Evolutionary conservation across 345 rosid genomes (phyloP), one percentile per base, ranked within the genome.

Genomic region (Sisymbrium irio): DNA sequence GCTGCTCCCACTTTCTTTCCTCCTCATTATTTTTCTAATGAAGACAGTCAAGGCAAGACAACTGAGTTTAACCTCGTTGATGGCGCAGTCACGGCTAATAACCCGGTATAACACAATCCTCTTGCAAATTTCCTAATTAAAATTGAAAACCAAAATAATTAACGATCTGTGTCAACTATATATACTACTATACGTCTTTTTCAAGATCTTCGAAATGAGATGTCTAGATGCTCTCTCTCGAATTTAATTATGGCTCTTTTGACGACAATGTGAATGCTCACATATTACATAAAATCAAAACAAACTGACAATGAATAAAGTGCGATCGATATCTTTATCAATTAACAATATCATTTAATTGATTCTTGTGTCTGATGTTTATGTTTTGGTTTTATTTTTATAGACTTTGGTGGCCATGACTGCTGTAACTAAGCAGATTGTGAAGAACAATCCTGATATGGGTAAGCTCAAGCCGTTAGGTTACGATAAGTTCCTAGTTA

Each of bases 1-100:
- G 85, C 96, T 51, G 92, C 97, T 53, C 96, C 96, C 44, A 92
- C 93, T 49, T 78, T 65, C 47, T 65, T 92, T 45, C 96, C 96
- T 20, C 72, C 87, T 44, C 69, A 85, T 76, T 79, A 81, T 57
- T 89, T 91, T 76, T 45, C 68, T 57, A 89, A 78, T 53, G 68
- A 77, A 74, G 85, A 85, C 40, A 58, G 68, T 19, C 46, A 76
- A 61, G 90, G 86, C 22, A 67, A 75, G 13, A 32, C 19, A 5
- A 15, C 67, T 6, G 89, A 89, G 60, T 87, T 89, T 81, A 59
- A 92, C 78, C 90, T 89, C 15, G 78, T 91, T 18, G 97, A 91
- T 66, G 96, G 97, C 1, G 91, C 77, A 1, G 17, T 91, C 19
- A 85, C 89, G 1, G 91, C 96, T 47, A 84, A 77, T 65, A 89